Evolutionary conservation across 139 green algal genomes (phyloP), one percentile per base, ranked within the genome.

Genomic region (Chlamydomonas asymmetrica): DNA sequence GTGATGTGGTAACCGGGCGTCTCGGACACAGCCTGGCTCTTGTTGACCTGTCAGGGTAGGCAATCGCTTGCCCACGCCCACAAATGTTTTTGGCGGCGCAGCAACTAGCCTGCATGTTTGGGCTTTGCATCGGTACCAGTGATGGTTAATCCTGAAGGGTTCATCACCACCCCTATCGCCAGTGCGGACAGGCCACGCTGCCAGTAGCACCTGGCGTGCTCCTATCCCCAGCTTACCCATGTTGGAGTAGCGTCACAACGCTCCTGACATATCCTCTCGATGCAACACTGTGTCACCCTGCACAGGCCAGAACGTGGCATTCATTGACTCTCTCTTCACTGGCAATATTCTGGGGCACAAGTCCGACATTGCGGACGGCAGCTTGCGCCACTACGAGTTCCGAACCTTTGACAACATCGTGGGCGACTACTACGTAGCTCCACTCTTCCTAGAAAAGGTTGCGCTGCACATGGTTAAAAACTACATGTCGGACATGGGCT

Each of bases 401-500:
- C 68, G 91, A 29, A 85, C 76, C 0, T 89, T 85, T 37, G 85
- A 89, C 63, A 92, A 95, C 79, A 87, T 85, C 6, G 81, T 94
- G 4, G 93, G 91, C 2, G 93, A 97, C 67, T 97, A 97, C 80
- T 97, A 93, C 66, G 81, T 97, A 6, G 83, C 92, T 3, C 92
- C 90, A 0, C 54, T 57, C 3, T 97, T 97, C 82, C 80, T 97
- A 80, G 89, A 95, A 8, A 77, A 75, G 18, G 77, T 94, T 16
- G 80, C 88, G 75, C 76, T 97, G 67, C 93, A 97, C 82, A 92
- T 97, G 41, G 86, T 76, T 5, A 98, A 98, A 84, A 98, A 97
- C 85, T 96, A 90, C 73, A 54, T 97, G 60, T 45, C 64, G 31
- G 90, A 95, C 45, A 34, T 82, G 39, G 91, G 85, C 6, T 65